phyloP scores from a whole-genome alignment of 768 basidiomycete genomes.

The Collybiopsis confluens region DNA sequence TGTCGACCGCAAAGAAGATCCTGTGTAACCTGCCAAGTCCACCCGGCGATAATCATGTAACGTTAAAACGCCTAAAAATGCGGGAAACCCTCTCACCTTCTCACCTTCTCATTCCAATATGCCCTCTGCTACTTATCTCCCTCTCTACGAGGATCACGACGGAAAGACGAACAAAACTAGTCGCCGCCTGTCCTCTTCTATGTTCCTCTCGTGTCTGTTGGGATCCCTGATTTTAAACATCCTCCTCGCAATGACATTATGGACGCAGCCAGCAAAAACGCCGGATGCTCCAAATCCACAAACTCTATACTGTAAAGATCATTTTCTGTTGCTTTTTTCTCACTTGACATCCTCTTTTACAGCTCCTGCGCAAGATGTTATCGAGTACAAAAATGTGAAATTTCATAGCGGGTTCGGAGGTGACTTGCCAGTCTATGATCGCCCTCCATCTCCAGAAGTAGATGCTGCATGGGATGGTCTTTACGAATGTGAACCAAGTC shows the following conservation, averaged over 20 bases:
- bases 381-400: conserved; percentile 17
- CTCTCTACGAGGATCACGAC: neutral
- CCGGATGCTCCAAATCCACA: neutral
- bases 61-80: neutral
- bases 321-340: neutral
- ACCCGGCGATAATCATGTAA: neutral
- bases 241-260: neutral
- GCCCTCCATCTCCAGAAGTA: conserved; percentile 18
- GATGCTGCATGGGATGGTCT: conserved; percentile 20
- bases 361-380: conserved; percentile 19
- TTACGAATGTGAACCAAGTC: conserved; percentile 15
- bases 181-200: neutral
- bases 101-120: neutral
- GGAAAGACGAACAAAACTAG: neutral
- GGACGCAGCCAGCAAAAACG: neutral
- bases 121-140: neutral
- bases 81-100: neutral
- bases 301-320: conserved; percentile 6
- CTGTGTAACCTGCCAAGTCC: neutral
- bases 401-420: conserved; percentile 19
- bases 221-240: neutral
- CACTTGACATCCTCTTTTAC: neutral
- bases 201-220: neutral
- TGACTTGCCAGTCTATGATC: conserved; percentile 16
- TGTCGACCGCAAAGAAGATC: too few relatives aligned